Evolutionary conservation across 306 rosid genomes (phyloP), one percentile per base, ranked within the genome.

Genomic region (Datisca glomerata): DNA sequence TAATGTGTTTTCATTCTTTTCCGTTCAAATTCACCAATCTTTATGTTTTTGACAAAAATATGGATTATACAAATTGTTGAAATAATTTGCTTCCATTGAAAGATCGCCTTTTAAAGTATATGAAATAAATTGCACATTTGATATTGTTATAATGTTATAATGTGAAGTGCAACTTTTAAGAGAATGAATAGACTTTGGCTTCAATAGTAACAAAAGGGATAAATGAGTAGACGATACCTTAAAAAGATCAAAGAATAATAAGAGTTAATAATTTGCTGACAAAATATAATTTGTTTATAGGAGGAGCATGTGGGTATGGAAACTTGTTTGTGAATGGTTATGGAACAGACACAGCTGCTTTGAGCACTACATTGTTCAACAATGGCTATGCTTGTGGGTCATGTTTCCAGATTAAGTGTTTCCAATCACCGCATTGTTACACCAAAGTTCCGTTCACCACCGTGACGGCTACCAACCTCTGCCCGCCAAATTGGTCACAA

Each of bases 231-330:
- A 2, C 6, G 10, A 41, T 2, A n/a, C 11, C 6, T 18, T 13
- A 42, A 18, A 8, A 12, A 21, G 2, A 42, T 9, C 14, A 28
- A 21, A 40, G 7, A 42, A 42, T 14, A 8, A 11, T 11, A 40
- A 16, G 10, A 32, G 8, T 43, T 45, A 23, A 21, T 11, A 45
- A 14, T 45, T 45, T 2, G 2, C 4, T 31, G 2, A n/a, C n/a
- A n/a, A n/a, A n/a, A n/a, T n/a, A n/a, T n/a, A n/a, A n/a, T 37
- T 12, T 37, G 5, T 37, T 15, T 37, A 43, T 24, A 79, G 94
- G 94, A 37, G 97, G 91, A 68, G 95, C 95, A 47, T 83, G 94
- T 65, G 93, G 94, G 18, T 83, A 83, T 16, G 95, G 97, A 3
- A 80, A 89, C 66, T 57, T 89, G 68, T 67, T 80, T 43, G 38